Evolutionary conservation across 2,329 filamentous ascomycete species (phyloP).

Genomic region (Diaporthe longicolla): DNA sequence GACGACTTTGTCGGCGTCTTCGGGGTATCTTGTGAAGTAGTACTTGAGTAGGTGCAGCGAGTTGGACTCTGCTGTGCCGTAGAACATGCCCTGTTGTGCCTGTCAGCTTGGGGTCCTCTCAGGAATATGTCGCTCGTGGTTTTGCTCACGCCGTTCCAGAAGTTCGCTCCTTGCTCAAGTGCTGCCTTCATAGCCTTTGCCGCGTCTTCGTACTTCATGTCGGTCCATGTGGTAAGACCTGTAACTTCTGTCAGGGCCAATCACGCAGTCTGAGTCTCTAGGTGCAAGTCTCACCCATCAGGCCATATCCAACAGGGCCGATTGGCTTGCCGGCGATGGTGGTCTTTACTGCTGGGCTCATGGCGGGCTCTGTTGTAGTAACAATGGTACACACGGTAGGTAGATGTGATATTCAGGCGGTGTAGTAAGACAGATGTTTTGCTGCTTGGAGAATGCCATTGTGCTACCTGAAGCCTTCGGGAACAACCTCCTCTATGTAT

Average conservation of each 20-base stretch:
- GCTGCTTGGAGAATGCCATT: neutral
- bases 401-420: neutral
- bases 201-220: conserved; percentile 13
- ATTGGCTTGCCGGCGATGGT: conserved; percentile 36
- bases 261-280: neutral
- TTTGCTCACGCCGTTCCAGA: conserved; percentile 69
- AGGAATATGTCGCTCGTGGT: neutral
- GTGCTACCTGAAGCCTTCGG: neutral
- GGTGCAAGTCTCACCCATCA: conserved; percentile 54
- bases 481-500: neutral
- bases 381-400: neutral
- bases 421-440: neutral
- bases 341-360: conserved; percentile 2
- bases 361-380: neutral
- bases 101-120: neutral
- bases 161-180: conserved; percentile 59
- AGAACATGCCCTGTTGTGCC: conserved; percentile 56
- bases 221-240: conserved; percentile 35
- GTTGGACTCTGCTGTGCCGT: conserved; percentile 65
- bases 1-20: conserved; percentile 67
- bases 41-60: conserved; percentile 66
- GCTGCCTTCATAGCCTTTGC: conserved; percentile 49
- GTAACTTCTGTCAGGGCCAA: neutral
- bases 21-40: conserved; percentile 69
- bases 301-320: conserved; percentile 46